Percentiles rank a stretch among this genome's conserved stretches.
Conservation (phyloP, 495 filamentous ascomycete species). For the Chaetomium tenue region DNA sequence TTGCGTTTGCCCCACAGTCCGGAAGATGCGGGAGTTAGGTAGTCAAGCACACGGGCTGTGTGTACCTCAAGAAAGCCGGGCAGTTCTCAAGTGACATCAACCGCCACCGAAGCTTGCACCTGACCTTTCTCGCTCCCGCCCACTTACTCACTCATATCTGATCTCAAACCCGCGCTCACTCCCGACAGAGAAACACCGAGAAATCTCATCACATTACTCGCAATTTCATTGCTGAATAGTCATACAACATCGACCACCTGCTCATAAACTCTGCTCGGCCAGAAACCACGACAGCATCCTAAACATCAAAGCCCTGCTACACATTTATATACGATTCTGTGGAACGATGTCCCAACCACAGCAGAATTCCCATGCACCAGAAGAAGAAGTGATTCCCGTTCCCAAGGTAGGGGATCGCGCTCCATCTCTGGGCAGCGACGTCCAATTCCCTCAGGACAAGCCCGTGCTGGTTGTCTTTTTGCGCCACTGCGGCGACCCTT, state of each 20-base stretch:
- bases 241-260: too few species aligned
- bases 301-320: neutral
- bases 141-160: neutral
- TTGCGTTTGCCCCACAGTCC: conserved; percentile 1
- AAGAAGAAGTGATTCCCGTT: conserved; percentile 30
- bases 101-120: conserved; percentile 2
- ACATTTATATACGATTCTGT: too few species aligned
- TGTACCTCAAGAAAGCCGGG: neutral
- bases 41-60: neutral
- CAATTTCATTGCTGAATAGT: too few species aligned
- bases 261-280: neutral
- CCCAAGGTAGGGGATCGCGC: conserved; percentile 50
- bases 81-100: conserved; percentile 11
- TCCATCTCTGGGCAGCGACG: conserved; percentile 33
- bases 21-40: conserved; percentile 1
- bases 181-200: neutral
- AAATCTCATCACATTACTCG: neutral
- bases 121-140: neutral
- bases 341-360: neutral
- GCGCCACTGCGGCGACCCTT: conserved; percentile 62
- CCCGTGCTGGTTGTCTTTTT: conserved; percentile 57
- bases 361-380: conserved; percentile 9
- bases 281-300: neutral
- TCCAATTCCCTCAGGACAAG: conserved; percentile 47
- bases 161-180: too few species aligned